A percentile compares a stretch with the other conserved stretches of the same genome.
Evolutionary conservation across 495 filamentous ascomycete species (phyloP).

Genomic region (Peziza echinospora): DNA sequence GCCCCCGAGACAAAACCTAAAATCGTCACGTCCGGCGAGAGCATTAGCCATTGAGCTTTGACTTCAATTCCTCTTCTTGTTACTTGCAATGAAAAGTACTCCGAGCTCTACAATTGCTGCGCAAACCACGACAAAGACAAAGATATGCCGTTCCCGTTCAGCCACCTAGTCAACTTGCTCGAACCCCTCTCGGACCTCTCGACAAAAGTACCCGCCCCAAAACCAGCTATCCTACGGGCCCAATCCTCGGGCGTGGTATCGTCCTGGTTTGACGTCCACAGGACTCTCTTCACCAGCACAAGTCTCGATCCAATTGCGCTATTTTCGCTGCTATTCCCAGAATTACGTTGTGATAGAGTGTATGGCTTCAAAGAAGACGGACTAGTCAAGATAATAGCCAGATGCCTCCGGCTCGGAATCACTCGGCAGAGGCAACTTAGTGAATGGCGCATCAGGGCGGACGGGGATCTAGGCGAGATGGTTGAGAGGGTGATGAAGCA

Average conservation of each 20-base stretch:
- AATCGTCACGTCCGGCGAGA: too few relatives aligned
- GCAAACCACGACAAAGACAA: too few relatives aligned
- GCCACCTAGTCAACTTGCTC: neutral
- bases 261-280: constrained; percentile 9
- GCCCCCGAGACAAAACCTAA: too few relatives aligned
- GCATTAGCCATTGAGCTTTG: too few relatives aligned
- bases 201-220: neutral
- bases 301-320: constrained; percentile 31
- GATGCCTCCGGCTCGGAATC: constrained; percentile 37
- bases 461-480: constrained; percentile 46
- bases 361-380: constrained; percentile 40
- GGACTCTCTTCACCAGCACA: constrained; percentile 2
- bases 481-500: constrained; percentile 43
- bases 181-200: neutral
- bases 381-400: constrained; percentile 40
- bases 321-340: constrained; percentile 52
- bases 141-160: neutral
- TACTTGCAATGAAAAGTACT: too few relatives aligned
- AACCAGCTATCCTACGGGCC: neutral
- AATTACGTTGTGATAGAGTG: constrained; percentile 50
- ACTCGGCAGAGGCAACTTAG: constrained; percentile 38
- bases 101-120: too few relatives aligned
- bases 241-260: constrained; percentile 1
- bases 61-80: too few relatives aligned
- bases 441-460: constrained; percentile 33